A percentile compares a stretch with the other conserved stretches of the same genome.
phyloP scores from a whole-genome alignment of 2,329 filamentous ascomycete genomes.

The Reticulascus tulasneorum region DNA sequence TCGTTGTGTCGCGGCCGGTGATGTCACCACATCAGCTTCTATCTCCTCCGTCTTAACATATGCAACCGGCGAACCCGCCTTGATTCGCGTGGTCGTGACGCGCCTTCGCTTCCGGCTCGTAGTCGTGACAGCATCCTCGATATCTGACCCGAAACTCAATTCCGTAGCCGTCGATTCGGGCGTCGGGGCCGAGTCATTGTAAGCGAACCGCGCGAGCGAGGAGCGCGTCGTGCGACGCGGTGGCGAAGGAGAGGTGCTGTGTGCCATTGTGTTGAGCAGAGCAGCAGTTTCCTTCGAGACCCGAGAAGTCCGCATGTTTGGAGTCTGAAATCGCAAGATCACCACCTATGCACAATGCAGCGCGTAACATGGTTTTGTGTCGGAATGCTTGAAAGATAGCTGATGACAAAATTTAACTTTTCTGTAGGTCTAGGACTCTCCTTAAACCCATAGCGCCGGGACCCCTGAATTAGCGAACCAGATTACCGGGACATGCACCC shows the following conservation, averaged over 20 bases:
- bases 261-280: constrained; percentile 37
- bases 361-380: too few relatives aligned
- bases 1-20: constrained; percentile 21
- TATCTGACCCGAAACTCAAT: constrained; percentile 34
- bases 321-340: too few relatives aligned
- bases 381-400: too few relatives aligned
- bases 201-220: constrained; percentile 44
- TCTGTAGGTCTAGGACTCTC: too few relatives aligned
- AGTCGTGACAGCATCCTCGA: constrained; percentile 50
- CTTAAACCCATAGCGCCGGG: too few relatives aligned
- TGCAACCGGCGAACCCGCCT: constrained; percentile 15
- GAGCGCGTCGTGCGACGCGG: constrained; percentile 46
- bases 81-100: constrained; percentile 27
- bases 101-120: constrained; percentile 45
- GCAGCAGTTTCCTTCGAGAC: constrained; percentile 56
- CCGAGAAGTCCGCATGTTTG: constrained; percentile 52
- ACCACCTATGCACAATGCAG: too few relatives aligned
- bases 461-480: too few relatives aligned
- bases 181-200: constrained; percentile 22
- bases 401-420: too few relatives aligned
- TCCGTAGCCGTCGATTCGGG: constrained; percentile 12
- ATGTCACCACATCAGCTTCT: constrained; percentile 24
- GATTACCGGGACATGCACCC: too few relatives aligned
- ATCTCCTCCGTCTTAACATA: constrained; percentile 14
- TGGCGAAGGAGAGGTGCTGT: constrained; percentile 26